Conservation (phyloP, 768 basidiomycete species). For the Russula sp. region DNA sequence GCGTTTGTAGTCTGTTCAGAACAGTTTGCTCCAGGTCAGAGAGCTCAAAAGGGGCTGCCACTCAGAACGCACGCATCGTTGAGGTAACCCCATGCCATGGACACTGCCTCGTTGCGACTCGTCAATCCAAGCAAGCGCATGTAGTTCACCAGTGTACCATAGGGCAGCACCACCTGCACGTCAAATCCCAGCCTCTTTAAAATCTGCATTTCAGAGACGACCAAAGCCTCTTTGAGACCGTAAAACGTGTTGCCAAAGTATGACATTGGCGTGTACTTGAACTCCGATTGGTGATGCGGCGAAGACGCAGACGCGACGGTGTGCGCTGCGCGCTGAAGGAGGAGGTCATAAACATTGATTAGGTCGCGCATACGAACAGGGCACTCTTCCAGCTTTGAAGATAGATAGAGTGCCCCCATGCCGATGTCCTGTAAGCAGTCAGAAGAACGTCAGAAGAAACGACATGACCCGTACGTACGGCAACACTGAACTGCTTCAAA, state of each 20-base stretch:
- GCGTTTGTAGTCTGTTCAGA: constrained; percentile 75
- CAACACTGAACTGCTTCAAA: constrained; percentile 90
- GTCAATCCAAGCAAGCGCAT: constrained; percentile 84
- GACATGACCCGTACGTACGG: constrained; percentile 44
- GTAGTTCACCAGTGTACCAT: constrained; percentile 93
- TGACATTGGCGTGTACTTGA: constrained; percentile 78
- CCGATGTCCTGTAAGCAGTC: constrained; percentile 56
- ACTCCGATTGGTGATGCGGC: constrained; percentile 24
- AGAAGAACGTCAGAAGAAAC: background rate
- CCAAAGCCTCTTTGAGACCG: constrained; percentile 88
- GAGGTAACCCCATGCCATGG: constrained; percentile 86
- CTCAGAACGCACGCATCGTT: constrained; percentile 79
- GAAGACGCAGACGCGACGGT: constrained; percentile 34
- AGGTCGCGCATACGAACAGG: constrained; percentile 88
- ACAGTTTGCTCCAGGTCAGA: background rate
- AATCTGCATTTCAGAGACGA: constrained; percentile 95
- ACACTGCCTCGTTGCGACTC: constrained; percentile 58
- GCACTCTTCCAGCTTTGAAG: constrained; percentile 90
- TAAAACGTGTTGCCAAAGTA: constrained; percentile 89
- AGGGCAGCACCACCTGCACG: constrained; percentile 87
- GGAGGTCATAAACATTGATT: constrained; percentile 87
- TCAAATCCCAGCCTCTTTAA: constrained; percentile 95
- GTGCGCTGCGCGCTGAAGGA: constrained; percentile 69
- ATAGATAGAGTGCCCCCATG: constrained; percentile 83
- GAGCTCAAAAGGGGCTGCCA: background rate